These are phyloP conservation scores for Fusarium sp. DNA, from an alignment of 2,329 filamentous ascomycete species.

Conservation along the genomic window DNA sequence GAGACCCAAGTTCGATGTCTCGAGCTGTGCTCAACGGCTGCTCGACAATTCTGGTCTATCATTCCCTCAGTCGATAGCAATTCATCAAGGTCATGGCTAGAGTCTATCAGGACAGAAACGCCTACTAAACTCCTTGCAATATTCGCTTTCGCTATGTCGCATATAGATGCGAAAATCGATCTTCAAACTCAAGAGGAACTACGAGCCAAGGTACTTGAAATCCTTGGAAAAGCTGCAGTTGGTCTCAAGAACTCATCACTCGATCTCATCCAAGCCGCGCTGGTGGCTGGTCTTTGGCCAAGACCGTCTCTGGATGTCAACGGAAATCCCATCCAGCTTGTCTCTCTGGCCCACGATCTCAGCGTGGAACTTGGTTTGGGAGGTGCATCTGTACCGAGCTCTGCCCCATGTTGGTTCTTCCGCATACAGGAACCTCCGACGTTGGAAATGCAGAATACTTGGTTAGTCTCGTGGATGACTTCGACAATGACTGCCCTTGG, in stretches of 20 bases:
- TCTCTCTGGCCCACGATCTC: constrained; percentile 13
- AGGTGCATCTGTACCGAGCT: constrained; percentile 21
- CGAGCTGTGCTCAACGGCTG: background rate
- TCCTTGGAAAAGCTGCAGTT: constrained; percentile 24
- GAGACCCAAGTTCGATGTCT: constrained; percentile 16
- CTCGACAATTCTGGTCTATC: constrained; percentile 14
- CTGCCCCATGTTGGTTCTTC: constrained; percentile 28
- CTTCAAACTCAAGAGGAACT: constrained; percentile 15
- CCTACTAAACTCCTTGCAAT: constrained; percentile 28
- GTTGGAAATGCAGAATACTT: constrained; percentile 29
- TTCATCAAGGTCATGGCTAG: constrained; percentile 16
- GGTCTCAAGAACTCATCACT: constrained; percentile 16
- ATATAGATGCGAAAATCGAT: background rate
- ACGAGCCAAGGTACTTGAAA: constrained; percentile 20
- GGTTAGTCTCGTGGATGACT: constrained; percentile 25
- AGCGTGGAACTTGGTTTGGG: constrained; percentile 30
- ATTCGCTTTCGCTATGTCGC: constrained; percentile 10
- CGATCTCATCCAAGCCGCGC: constrained; percentile 28
- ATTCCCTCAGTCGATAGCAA: constrained; percentile 9
- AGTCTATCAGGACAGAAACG: constrained; percentile 2
- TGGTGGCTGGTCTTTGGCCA: constrained; percentile 27
- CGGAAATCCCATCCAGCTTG: constrained; percentile 18
- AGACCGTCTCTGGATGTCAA: constrained; percentile 17
- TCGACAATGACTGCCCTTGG: constrained; percentile 20
- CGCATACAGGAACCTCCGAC: constrained; percentile 24